These are phyloP conservation scores for Cerioporus squamosus DNA, from an alignment of 1,284 basidiomycete species.

Conservation along the genomic window DNA sequence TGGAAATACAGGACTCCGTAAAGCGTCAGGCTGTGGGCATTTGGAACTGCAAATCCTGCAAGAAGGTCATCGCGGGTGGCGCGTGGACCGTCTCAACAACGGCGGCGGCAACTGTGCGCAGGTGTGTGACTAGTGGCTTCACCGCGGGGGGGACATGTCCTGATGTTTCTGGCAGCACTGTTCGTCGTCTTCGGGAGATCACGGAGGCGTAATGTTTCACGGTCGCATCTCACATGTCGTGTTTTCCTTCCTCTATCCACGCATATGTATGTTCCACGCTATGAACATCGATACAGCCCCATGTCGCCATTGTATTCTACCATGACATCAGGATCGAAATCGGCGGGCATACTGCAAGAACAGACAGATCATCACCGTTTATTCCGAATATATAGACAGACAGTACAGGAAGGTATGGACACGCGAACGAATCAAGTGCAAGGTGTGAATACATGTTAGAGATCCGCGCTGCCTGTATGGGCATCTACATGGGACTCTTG, in stretches of 20 bases:
- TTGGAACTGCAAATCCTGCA: conserved; percentile 96
- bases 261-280: conserved; percentile 31
- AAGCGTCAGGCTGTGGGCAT: conserved; percentile 97
- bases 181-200: conserved; percentile 91
- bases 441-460: neutral
- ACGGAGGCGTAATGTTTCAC: conserved; percentile 77
- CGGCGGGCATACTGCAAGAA: neutral
- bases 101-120: conserved; percentile 96
- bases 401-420: conserved; percentile 14
- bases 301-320: conserved; percentile 27
- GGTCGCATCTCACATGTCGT: conserved; percentile 33
- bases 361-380: neutral
- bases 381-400: conserved; percentile 5
- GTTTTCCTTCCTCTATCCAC: conserved; percentile 25
- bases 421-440: conserved; percentile 6
- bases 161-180: too few species aligned
- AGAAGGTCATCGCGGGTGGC: conserved; percentile 96
- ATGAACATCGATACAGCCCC: conserved; percentile 25
- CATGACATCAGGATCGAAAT: neutral
- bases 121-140: conserved; percentile 72
- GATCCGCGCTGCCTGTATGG: too few species aligned
- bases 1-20: conserved; percentile 89
- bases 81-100: conserved; percentile 99
- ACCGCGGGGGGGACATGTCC: too few species aligned
- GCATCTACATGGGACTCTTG: conserved; percentile 30